phyloP scores from a whole-genome alignment of 129 eudicot species.

The Lactuca sativa region DNA sequence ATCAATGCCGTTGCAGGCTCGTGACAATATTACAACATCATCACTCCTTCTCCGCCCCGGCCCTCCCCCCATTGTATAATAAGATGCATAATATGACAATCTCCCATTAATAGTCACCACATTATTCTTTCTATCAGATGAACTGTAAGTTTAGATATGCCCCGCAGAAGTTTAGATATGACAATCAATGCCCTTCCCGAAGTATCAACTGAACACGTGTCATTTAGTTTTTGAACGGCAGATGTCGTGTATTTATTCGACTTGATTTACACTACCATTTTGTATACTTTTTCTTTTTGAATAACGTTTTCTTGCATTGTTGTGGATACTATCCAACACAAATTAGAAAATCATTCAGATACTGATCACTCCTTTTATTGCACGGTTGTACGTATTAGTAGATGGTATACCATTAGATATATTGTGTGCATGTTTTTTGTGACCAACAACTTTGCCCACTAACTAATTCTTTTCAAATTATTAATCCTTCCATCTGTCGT shows the following conservation, averaged over 20 bases:
- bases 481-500: too few relatives aligned
- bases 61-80: constrained; percentile 7
- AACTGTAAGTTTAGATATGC: constrained; percentile 6
- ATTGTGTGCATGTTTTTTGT: too few relatives aligned
- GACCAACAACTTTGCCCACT: too few relatives aligned
- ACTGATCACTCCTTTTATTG: too few relatives aligned
- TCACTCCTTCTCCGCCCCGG: constrained; percentile 3
- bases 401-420: too few relatives aligned
- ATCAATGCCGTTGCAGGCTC: constrained; percentile 36
- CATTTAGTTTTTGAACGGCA: background rate
- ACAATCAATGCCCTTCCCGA: constrained; percentile 22
- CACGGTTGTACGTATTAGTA: too few relatives aligned
- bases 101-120: constrained; percentile 29
- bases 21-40: constrained; percentile 31
- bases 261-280: constrained; percentile 8
- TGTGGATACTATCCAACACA: too few relatives aligned
- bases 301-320: too few relatives aligned
- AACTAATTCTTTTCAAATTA: too few relatives aligned
- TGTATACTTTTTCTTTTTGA: background rate
- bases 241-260: background rate
- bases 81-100: constrained; percentile 33
- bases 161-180: too few relatives aligned
- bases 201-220: constrained; percentile 25
- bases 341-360: too few relatives aligned
- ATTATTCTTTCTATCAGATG: constrained; percentile 29